phyloP scores from a whole-genome alignment of 495 filamentous ascomycete species.

The Haplographium delicatum region DNA sequence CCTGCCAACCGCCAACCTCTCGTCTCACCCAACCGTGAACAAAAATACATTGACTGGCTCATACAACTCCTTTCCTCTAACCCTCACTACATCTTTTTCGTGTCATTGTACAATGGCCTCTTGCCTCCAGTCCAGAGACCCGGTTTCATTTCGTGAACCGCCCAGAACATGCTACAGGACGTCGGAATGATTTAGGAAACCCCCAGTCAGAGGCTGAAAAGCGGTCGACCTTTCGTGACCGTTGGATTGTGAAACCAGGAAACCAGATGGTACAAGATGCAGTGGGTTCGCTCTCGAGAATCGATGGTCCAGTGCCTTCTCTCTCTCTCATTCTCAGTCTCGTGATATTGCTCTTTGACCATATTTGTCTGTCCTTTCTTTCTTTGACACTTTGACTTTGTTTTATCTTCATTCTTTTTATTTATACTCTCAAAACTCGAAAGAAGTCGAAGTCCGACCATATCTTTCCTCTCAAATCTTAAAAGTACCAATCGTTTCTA shows the following conservation, averaged over 20 bases:
- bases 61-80: background rate
- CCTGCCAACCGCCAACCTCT: slow-evolving; percentile 4
- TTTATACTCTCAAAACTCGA: background rate
- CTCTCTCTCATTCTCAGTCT: slow-evolving; percentile 4
- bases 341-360: slow-evolving; percentile 6
- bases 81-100: background rate
- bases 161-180: slow-evolving; percentile 9
- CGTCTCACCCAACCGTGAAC: slow-evolving; percentile 13
- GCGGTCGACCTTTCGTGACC: slow-evolving; percentile 11
- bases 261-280: slow-evolving; percentile 18
- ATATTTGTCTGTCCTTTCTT: slow-evolving; percentile 11
- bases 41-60: slow-evolving; percentile 8
- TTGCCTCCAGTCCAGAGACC: slow-evolving; percentile 5
- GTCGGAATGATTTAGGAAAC: background rate
- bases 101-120: background rate
- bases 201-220: slow-evolving; percentile 1
- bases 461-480: background rate
- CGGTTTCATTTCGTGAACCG: slow-evolving; percentile 21
- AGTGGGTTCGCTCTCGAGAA: background rate
- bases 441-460: background rate
- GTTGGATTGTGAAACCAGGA: slow-evolving; percentile 7
- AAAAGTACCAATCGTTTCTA: no score
- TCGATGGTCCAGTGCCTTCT: background rate
- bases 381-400: slow-evolving; percentile 5
- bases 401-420: slow-evolving; percentile 5